Evolutionary conservation across 202 grass and related monocot species (phyloP).

Genomic region (Musa balbisiana): DNA sequence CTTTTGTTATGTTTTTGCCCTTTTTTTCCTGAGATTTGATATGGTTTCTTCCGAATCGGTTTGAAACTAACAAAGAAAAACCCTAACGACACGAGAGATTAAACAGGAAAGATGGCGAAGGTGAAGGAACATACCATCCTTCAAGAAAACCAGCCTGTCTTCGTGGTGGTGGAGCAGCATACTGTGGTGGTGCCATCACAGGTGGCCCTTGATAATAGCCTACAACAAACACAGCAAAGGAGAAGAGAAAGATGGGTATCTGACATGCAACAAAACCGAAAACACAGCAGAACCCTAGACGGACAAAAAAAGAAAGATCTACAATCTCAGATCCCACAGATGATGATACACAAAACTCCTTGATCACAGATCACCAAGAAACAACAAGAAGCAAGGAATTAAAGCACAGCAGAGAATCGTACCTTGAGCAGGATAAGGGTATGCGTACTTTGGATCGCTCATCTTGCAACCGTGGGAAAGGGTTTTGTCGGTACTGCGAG

Average conservation of each 20-base stretch:
- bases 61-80: not conserved
- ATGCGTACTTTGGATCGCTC: not conserved
- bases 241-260: not conserved
- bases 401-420: not conserved
- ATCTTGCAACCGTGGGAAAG: not conserved
- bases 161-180: slow-evolving; percentile 31
- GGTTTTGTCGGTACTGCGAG: too few species aligned
- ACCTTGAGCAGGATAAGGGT: slow-evolving; percentile 12
- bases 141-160: slow-evolving; percentile 43
- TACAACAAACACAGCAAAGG: not conserved
- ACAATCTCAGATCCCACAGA: not conserved
- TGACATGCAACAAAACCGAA: too few species aligned
- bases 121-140: slow-evolving; percentile 33
- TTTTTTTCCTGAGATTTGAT: not conserved
- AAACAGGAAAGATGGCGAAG: not conserved
- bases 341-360: not conserved
- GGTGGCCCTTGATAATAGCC: slow-evolving; percentile 61
- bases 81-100: not conserved
- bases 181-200: slow-evolving; percentile 63
- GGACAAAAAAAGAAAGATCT: not conserved
- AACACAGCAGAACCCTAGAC: too few species aligned
- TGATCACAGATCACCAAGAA: not conserved
- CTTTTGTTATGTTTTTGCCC: not conserved
- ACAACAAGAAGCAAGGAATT: not conserved
- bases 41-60: not conserved